Conservation (phyloP, 371 early-diverging fungal species). For the Apophysomyces ossiformis region DNA sequence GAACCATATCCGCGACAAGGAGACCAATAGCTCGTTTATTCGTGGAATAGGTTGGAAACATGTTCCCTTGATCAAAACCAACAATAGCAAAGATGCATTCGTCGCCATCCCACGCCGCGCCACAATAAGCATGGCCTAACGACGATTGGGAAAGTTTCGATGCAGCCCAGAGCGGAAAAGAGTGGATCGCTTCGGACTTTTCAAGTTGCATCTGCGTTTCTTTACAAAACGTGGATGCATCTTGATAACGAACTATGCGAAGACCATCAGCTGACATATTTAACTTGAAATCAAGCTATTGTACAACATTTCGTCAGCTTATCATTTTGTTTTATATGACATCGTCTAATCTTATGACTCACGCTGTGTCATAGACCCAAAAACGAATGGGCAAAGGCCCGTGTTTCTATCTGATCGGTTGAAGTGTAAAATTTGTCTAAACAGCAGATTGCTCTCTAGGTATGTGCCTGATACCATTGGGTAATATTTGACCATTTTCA, state of each 20-base stretch:
- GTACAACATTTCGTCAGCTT: too few relatives aligned
- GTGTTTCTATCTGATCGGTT: too few relatives aligned
- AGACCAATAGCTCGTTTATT: neutral
- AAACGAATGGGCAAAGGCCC: too few relatives aligned
- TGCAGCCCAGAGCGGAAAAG: neutral
- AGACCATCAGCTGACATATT: neutral
- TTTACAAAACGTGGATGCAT: neutral
- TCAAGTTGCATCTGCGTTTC: neutral
- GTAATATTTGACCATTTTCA: too few relatives aligned
- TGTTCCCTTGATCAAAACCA: neutral
- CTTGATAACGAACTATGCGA: neutral
- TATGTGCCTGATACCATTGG: too few relatives aligned
- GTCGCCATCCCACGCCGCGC: neutral
- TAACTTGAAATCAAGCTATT: too few relatives aligned
- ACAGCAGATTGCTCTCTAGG: too few relatives aligned
- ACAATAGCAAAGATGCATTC: neutral
- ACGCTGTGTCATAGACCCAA: too few relatives aligned
- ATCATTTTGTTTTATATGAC: too few relatives aligned
- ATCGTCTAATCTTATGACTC: too few relatives aligned
- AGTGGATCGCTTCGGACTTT: constrained; percentile 1
- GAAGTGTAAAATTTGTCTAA: too few relatives aligned
- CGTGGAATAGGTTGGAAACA: neutral
- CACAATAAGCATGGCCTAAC: neutral
- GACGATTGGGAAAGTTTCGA: neutral
- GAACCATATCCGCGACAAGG: neutral